phyloP scores from a whole-genome alignment of 768 basidiomycete species.

The Termitomyces sp. region DNA sequence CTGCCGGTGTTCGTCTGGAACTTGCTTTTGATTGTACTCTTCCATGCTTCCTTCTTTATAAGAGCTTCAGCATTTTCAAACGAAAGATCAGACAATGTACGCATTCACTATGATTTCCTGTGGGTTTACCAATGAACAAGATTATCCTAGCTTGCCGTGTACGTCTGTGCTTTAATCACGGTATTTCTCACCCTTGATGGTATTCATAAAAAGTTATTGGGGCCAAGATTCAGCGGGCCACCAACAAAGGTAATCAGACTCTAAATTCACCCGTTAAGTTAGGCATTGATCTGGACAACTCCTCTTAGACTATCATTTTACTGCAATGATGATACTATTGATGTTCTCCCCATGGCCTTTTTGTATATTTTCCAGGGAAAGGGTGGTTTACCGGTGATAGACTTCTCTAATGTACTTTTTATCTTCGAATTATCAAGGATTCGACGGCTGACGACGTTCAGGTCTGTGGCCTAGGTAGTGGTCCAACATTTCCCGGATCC shows the following conservation, averaged over 20 bases:
- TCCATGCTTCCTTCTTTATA: constrained; percentile 5
- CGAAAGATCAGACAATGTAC: constrained; percentile 32
- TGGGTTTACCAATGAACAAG: background rate
- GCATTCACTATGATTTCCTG: background rate
- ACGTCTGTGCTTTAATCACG: constrained; percentile 9
- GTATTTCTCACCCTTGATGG: background rate
- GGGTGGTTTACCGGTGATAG: constrained; percentile 50
- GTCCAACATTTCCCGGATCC: constrained; percentile 50
- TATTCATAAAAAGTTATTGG: constrained; percentile 27
- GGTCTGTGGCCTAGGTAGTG: constrained; percentile 46
- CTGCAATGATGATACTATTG: constrained; percentile 57
- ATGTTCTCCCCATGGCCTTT: constrained; percentile 59
- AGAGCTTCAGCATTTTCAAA: constrained; percentile 24
- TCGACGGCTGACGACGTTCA: constrained; percentile 15
- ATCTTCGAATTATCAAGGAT: background rate
- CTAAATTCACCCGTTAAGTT: background rate
- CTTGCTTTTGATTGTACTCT: constrained; percentile 10
- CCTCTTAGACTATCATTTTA: constrained; percentile 44
- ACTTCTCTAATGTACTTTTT: constrained; percentile 51
- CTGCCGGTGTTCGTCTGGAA: constrained; percentile 1
- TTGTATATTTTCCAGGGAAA: constrained; percentile 55
- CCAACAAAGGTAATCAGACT: constrained; percentile 25
- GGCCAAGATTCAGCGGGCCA: constrained; percentile 33
- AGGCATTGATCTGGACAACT: background rate
- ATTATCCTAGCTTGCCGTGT: constrained; percentile 29